Percentiles rank a stretch among this genome's conserved stretches.
Conservation (phyloP, 208 protist species). For the Acanthamoeba castellanii region DNA sequence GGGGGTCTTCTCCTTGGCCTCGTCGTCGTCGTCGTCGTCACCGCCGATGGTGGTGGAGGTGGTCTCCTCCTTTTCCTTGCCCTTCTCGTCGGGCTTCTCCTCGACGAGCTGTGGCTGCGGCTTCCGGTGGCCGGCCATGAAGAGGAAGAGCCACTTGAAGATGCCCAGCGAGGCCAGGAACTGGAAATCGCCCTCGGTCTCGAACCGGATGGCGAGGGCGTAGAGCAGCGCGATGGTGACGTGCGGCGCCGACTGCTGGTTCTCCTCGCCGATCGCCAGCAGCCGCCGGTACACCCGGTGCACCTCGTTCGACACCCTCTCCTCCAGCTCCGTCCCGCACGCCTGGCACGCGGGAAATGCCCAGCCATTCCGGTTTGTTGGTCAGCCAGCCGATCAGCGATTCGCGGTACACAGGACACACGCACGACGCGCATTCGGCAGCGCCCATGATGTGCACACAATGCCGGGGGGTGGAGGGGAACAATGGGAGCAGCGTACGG, state of each 20-base stretch:
- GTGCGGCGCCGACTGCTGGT: neutral
- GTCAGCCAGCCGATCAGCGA: too few relatives aligned
- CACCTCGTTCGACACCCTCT: neutral
- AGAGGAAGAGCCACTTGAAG: conserved; percentile 14
- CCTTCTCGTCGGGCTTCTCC: neutral
- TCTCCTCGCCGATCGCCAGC: neutral
- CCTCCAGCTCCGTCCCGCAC: neutral
- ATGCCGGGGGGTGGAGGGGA: too few relatives aligned
- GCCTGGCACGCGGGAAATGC: neutral
- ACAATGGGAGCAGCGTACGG: neutral
- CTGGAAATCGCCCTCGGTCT: neutral
- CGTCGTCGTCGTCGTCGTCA: too few relatives aligned
- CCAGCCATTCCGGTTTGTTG: too few relatives aligned
- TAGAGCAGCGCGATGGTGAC: conserved; percentile 6
- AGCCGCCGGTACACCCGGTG: neutral
- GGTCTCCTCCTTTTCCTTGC: neutral
- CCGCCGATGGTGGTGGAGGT: too few relatives aligned
- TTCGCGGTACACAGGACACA: too few relatives aligned
- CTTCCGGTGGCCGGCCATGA: neutral
- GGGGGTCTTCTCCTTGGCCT: too few relatives aligned
- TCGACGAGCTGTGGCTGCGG: neutral
- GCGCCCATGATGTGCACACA: too few relatives aligned
- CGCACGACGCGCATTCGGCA: too few relatives aligned
- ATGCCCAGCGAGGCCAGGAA: neutral
- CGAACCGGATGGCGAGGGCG: neutral